Evolutionary conservation across 2,329 filamentous ascomycete genomes (phyloP).

Genomic region (Ciborinia camelliae): DNA sequence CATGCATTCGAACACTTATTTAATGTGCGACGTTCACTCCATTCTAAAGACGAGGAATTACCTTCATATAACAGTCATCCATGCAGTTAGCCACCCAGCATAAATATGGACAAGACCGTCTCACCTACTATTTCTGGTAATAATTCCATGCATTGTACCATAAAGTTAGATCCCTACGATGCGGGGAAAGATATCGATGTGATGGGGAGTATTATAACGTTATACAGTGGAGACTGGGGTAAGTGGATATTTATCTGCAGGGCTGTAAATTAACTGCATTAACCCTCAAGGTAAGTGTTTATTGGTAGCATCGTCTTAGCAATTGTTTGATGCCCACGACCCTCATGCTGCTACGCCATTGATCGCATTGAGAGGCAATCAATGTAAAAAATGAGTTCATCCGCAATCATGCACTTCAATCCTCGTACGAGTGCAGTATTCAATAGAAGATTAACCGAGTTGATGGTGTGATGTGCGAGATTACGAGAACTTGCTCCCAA

Average conservation of each 20-base stretch:
- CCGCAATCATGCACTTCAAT: neutral
- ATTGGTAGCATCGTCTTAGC: neutral
- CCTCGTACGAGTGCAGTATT: neutral
- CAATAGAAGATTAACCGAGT: neutral
- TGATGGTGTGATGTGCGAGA: neutral
- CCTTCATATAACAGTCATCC: neutral
- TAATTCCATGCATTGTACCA: neutral
- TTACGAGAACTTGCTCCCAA: neutral
- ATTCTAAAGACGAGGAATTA: neutral
- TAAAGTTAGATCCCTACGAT: neutral
- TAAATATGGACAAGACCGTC: neutral
- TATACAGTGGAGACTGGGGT: slow-evolving; percentile 3
- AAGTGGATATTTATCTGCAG: neutral
- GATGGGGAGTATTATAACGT: neutral
- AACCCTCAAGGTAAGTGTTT: neutral
- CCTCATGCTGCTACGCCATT: neutral
- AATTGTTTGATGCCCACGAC: neutral
- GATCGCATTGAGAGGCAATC: neutral
- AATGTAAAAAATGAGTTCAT: neutral
- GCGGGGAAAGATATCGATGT: neutral
- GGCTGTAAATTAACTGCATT: neutral
- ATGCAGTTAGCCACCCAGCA: slow-evolving; percentile 1
- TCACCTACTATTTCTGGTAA: neutral
- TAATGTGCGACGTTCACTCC: neutral
- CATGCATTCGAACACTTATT: neutral